Base-by-base conservation (phyloP, 2,329 filamentous ascomycete species). In the Alternaria infectoria region DNA sequence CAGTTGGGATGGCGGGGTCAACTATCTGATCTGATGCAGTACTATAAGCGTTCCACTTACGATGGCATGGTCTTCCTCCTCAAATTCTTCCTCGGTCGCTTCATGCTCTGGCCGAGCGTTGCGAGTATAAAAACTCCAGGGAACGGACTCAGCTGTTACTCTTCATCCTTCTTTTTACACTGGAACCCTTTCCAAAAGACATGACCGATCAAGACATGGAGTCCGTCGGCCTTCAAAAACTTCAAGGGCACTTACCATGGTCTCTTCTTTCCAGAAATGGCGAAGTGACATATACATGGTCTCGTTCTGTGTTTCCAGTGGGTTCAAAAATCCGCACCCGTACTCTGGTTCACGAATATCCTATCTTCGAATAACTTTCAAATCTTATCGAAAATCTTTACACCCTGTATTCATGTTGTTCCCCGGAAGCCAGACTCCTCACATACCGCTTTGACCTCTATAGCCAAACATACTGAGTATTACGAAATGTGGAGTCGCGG, bases 391-490 rank as follows among this genome's bases (percentile, higher is more conserved):
- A 13, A 30, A 30, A 6, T 30, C 6, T 6, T n/a, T n/a, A 30
- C 12, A 6, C 11, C 2, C 0, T 30, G 1, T 13, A 6, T 6
- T 30, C 5, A 25, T 25, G 32, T 36, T 36, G 32, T n/a, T n/a
- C 7, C 4, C 32, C 3, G 4, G 9, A 36, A 36, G 32, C 6
- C 32, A 9, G 32, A 36, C 15, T 36, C 32, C 32, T 5, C 32
- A 9, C 7, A 36, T n/a, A n/a, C 15, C 15, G 32, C 32, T 36
- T 36, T 4, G 7, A 0, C 32, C 13, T 5, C 32, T 4, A 36
- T n/a, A 5, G 7, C 13, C 32, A 36, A 36, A 36, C 0, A 5
- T 9, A n/a, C 2, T 1, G 6, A 0, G 32, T 1, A 0, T 3
- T 9, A n/a, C 15, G 32, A 3, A 2, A 15, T n/a, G 7, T 15